Evolutionary conservation across 306 rosid species (phyloP).

Genomic region (Spatholobus suberectus): DNA sequence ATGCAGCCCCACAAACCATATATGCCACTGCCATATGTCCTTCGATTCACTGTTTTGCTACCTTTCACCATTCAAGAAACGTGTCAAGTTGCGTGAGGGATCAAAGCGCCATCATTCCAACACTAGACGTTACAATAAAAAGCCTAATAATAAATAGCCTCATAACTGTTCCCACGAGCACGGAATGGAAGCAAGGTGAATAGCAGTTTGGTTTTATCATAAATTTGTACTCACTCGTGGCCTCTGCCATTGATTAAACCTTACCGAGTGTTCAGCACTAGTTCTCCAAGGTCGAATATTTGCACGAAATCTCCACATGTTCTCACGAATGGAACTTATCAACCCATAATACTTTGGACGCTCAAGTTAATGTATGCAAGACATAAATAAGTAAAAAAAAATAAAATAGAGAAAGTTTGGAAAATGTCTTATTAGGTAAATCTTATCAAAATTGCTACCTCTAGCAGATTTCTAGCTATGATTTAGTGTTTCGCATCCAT

Average conservation of each 20-base stretch:
- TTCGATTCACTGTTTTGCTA: neutral
- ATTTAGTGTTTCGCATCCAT: too few relatives aligned
- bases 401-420: too few relatives aligned
- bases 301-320: too few relatives aligned
- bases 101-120: neutral
- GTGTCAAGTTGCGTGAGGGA: neutral
- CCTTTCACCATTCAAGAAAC: neutral
- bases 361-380: too few relatives aligned
- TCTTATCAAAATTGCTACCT: too few relatives aligned
- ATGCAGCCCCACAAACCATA: neutral
- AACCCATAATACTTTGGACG: too few relatives aligned
- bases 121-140: neutral
- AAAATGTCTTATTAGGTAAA: too few relatives aligned
- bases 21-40: neutral
- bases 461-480: too few relatives aligned
- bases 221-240: neutral
- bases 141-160: neutral
- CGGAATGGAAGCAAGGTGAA: neutral
- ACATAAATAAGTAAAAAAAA: too few relatives aligned
- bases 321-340: too few relatives aligned
- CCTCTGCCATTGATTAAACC: neutral
- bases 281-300: too few relatives aligned
- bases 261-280: too few relatives aligned
- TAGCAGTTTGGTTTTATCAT: neutral
- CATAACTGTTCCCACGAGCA: neutral